These are phyloP conservation scores for Fraxinus excelsior DNA, from an alignment of 257 asterid species.

Conservation along the genomic window DNA sequence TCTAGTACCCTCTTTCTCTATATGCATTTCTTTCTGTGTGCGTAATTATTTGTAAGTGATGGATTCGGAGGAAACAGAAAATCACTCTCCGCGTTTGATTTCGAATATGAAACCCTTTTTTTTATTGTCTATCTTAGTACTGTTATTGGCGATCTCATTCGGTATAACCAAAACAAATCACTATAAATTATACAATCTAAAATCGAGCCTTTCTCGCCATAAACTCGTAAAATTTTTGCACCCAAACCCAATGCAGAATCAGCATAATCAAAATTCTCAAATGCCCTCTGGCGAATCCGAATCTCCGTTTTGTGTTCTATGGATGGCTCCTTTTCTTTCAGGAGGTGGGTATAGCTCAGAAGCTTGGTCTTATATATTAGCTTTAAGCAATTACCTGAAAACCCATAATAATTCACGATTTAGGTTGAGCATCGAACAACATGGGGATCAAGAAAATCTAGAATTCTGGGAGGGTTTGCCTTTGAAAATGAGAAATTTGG, in stretches of 20 bases:
- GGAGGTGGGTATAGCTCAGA: slow-evolving; percentile 96
- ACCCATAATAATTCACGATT: slow-evolving; percentile 44
- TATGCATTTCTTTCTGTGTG: neutral
- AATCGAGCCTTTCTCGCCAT: slow-evolving; percentile 33
- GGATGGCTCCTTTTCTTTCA: slow-evolving; percentile 98
- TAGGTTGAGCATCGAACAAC: slow-evolving; percentile 63
- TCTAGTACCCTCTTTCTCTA: neutral
- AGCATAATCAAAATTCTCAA: slow-evolving; percentile 12
- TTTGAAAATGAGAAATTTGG: slow-evolving; percentile 56
- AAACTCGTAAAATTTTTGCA: slow-evolving; percentile 24
- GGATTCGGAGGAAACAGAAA: slow-evolving; percentile 39
- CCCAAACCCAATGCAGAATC: slow-evolving; percentile 5
- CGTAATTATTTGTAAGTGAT: slow-evolving; percentile 20
- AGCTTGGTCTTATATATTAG: slow-evolving; percentile 88
- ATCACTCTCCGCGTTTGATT: slow-evolving; percentile 6
- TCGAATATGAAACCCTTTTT: slow-evolving; percentile 41
- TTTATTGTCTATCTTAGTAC: slow-evolving; percentile 42
- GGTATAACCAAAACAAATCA: slow-evolving; percentile 22
- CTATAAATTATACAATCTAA: slow-evolving; percentile 31
- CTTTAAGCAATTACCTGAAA: slow-evolving; percentile 44
- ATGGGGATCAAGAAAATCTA: slow-evolving; percentile 65
- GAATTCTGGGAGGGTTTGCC: slow-evolving; percentile 87
- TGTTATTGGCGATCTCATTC: slow-evolving; percentile 52
- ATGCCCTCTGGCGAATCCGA: neutral
- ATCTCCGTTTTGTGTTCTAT: slow-evolving; percentile 63